A percentile compares a stretch with the other conserved stretches of the same genome.
Evolutionary conservation across 1,284 basidiomycete species (phyloP).

Genomic region (Peniophora sp.): DNA sequence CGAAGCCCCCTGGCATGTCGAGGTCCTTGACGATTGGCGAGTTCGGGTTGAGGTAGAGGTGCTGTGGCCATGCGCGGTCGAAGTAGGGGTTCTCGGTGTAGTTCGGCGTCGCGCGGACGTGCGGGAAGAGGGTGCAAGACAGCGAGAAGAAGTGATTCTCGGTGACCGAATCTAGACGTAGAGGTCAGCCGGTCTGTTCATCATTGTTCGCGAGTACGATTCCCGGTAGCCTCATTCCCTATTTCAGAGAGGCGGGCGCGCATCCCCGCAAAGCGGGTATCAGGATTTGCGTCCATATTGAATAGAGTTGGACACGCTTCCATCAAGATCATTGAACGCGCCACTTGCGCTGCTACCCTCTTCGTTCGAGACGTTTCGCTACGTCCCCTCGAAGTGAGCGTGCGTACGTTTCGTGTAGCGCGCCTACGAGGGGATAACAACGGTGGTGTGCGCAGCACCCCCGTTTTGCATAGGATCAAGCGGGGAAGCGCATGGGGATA

Average conservation of each 20-base stretch:
- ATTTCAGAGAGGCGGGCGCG: background rate
- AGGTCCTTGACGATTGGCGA: slow-evolving; percentile 39
- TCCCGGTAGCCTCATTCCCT: background rate
- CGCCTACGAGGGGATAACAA: too few relatives aligned
- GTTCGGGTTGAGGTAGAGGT: slow-evolving; percentile 47
- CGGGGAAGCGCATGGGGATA: background rate
- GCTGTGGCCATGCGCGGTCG: slow-evolving; percentile 57
- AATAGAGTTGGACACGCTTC: too few relatives aligned
- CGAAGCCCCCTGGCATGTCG: slow-evolving; percentile 40
- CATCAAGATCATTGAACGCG: too few relatives aligned
- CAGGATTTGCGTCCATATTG: too few relatives aligned
- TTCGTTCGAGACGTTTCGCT: too few relatives aligned
- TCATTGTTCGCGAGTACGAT: too few relatives aligned
- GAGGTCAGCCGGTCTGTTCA: background rate
- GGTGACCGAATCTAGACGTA: slow-evolving; percentile 47
- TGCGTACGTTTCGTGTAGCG: too few relatives aligned
- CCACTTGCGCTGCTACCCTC: too few relatives aligned
- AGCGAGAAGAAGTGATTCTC: slow-evolving; percentile 68
- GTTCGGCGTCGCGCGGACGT: slow-evolving; percentile 55
- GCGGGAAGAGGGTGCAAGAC: slow-evolving; percentile 55
- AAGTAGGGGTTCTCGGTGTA: slow-evolving; percentile 44
- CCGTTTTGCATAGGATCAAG: background rate
- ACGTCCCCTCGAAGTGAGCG: too few relatives aligned
- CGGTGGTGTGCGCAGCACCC: background rate
- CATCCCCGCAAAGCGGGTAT: background rate